Evolutionary conservation across 2,329 filamentous ascomycete species (phyloP), one percentile per base, ranked within the genome.

Genomic region (Fusarium stilboides): DNA sequence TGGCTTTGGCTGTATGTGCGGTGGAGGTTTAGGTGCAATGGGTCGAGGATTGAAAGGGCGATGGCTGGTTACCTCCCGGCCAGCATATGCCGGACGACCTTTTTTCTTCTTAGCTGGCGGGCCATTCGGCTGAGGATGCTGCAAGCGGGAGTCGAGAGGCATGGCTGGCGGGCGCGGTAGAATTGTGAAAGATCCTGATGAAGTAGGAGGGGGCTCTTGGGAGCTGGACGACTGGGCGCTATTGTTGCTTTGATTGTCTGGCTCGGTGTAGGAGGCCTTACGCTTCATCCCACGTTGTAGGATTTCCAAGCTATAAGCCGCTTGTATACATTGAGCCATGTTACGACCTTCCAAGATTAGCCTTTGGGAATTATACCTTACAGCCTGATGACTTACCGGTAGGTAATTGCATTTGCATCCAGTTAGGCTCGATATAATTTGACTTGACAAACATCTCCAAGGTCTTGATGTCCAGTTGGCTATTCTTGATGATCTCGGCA

Each of bases 401-500:
- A 13, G 84, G 84, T 39, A 86, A 77, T 66, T 85, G 83, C 80
- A 86, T 85, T 45, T 75, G 77, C 74, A 83, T 77, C 83, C 83
- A 86, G 54, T 82, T 78, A 10, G 83, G 82, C 61, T 80, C 76
- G 54, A 85, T 71, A 12, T 75, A 76, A 60, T 82, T 77, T 39
- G 73, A 65, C 64, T 74, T 82, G 69, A 88, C 79, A 63, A 89
- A 87, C 14, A 78, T 77, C 20, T 83, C 81, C 31, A 89, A 76
- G 19, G 75, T 76, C 13, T 79, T 75, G 24, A 87, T 74, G 57
- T 86, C 82, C 61, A 88, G 77, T 31, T 80, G 76, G 78, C 86
- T 88, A 62, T 81, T 81, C 71, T 88, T 89, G 77, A 89, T 85
- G 71, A 88, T 85, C 76, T 89, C 87, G 58, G 82, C 85, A 57